Evolutionary conservation across 2,329 filamentous ascomycete species (phyloP).

Genomic region (Chrysoporthe deuterocubensis): DNA sequence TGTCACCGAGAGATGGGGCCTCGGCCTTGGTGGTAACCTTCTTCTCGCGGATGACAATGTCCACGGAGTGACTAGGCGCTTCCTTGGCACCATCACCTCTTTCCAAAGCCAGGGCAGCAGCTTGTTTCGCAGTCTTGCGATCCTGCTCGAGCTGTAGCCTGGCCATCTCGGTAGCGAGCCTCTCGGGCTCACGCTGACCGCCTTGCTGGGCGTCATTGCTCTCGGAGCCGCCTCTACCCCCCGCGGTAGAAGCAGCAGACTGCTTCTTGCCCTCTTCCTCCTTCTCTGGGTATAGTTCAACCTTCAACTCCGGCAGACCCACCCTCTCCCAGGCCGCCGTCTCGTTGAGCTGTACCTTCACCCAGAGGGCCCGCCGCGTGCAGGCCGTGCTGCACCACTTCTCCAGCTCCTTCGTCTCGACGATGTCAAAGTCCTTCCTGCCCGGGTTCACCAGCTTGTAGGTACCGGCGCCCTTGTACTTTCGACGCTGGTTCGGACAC

Average conservation of each 20-base stretch:
- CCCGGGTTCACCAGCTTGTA: conserved; percentile 67
- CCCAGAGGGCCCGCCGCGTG: conserved; percentile 77
- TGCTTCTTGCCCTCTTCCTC: conserved; percentile 41
- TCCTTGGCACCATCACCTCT: conserved; percentile 43
- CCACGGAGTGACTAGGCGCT: conserved; percentile 41
- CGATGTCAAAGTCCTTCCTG: conserved; percentile 65
- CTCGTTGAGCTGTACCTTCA: conserved; percentile 86
- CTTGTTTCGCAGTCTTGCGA: conserved; percentile 44
- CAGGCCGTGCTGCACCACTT: conserved; percentile 87
- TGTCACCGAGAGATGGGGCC: conserved; percentile 43
- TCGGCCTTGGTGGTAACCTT: conserved; percentile 44
- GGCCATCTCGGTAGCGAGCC: conserved; percentile 42
- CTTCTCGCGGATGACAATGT: conserved; percentile 58
- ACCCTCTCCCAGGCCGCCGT: conserved; percentile 83
- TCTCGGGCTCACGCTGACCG: conserved; percentile 25
- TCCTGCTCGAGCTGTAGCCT: conserved; percentile 51
- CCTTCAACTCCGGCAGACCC: conserved; percentile 57
- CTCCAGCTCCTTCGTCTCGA: conserved; percentile 73
- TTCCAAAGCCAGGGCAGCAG: conserved; percentile 54
- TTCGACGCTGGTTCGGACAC: conserved; percentile 68
- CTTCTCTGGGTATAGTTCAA: conserved; percentile 69
- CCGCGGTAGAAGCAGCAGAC: not conserved
- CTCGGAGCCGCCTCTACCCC: not conserved
- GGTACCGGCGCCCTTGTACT: conserved; percentile 60
- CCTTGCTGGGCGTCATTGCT: conserved; percentile 10